Base-by-base conservation (phyloP, 345 rosid species). In the Eucalyptus curtisii region DNA sequence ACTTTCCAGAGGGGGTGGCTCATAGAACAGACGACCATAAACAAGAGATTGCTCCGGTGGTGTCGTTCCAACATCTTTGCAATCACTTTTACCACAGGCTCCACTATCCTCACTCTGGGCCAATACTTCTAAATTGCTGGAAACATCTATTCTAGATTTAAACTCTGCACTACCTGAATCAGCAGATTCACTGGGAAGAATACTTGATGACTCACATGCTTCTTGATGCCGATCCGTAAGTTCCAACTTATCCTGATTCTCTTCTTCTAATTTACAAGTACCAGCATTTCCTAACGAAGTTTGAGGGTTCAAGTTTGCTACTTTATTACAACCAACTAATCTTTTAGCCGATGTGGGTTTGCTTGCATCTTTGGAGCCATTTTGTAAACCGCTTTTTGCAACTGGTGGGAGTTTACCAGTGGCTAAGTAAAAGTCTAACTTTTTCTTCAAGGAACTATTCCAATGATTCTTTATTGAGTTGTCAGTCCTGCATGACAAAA, bases 401-500 rank as follows among this genome's bases (percentile, higher is more conserved):
- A 87, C 91, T 22, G 95, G 94, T 87, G 99, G 98, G 88, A 96
- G 97, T 68, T 93, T 88, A 89, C 98, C 99, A 24, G 95, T 95
- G 76, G 93, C 93, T 90, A 93, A 90, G 92, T 93, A 96, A 92
- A 94, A 94, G 76, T 97, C 98, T 87, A 95, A 87, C 88, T 98
- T 98, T 93, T 95, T 97, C 96, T 97, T 98, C 95, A 98, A 86
- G 87, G 99, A 97, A 92, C 99, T 97, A 89, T 98, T 98, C 99
- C 99, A 98, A 86, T 98, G 99, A 87, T 98, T 98, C 93, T 98
- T 98, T 87, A 96, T 98, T 61, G 99, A 92, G 88, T 98, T 98
- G 88, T 97, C 98, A 84, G 99, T 98, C 95, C 99, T 98, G 95
- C 88, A 88, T 76, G 24, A 40, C 47, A 76, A 76, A 40, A 76